Percentiles rank a stretch among this genome's conserved stretches.
phyloP scores from a whole-genome alignment of 352 stramenopile genomes.

The Phytopythium aichiense region DNA sequence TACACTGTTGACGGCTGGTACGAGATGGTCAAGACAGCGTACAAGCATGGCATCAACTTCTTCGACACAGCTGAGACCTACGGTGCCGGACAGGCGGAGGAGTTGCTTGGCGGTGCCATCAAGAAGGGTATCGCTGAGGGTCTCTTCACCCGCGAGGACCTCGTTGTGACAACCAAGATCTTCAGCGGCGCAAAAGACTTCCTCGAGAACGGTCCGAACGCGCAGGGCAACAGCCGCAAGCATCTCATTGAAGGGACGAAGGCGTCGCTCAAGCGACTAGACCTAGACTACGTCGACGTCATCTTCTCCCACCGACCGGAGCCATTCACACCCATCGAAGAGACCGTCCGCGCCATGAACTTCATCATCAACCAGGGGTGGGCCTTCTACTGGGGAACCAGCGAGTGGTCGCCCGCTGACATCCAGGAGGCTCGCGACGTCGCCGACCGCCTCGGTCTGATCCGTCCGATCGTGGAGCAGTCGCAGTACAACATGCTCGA shows the following conservation, averaged over 20 bases:
- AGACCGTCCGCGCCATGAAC: slow-evolving; percentile 42
- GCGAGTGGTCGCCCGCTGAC: slow-evolving; percentile 38
- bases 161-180: slow-evolving; percentile 46
- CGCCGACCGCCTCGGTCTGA: slow-evolving; percentile 24
- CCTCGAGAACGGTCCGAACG: slow-evolving; percentile 4
- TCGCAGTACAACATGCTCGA: slow-evolving; percentile 32
- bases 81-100: slow-evolving; percentile 9
- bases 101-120: slow-evolving; percentile 18
- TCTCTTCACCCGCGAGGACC: slow-evolving; percentile 15
- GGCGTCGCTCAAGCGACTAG: slow-evolving; percentile 20
- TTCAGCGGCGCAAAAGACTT: slow-evolving; percentile 15
- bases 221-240: slow-evolving; percentile 18
- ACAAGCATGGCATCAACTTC: slow-evolving; percentile 27
- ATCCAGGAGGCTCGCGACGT: slow-evolving; percentile 38
- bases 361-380: too few species aligned
- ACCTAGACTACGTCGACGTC: slow-evolving; percentile 27
- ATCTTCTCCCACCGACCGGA: slow-evolving; percentile 46
- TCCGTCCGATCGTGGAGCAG: slow-evolving; percentile 34
- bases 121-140: slow-evolving; percentile 14
- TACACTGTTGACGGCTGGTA: slow-evolving; percentile 31
- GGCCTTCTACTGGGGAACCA: slow-evolving; percentile 7
- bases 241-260: slow-evolving; percentile 22
- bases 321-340: slow-evolving; percentile 29
- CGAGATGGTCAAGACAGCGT: slow-evolving; percentile 19
- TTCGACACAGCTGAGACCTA: slow-evolving; percentile 30